Evolutionary conservation across 2,329 filamentous ascomycete species (phyloP).

Genomic region (Calonectria ilicicola): DNA sequence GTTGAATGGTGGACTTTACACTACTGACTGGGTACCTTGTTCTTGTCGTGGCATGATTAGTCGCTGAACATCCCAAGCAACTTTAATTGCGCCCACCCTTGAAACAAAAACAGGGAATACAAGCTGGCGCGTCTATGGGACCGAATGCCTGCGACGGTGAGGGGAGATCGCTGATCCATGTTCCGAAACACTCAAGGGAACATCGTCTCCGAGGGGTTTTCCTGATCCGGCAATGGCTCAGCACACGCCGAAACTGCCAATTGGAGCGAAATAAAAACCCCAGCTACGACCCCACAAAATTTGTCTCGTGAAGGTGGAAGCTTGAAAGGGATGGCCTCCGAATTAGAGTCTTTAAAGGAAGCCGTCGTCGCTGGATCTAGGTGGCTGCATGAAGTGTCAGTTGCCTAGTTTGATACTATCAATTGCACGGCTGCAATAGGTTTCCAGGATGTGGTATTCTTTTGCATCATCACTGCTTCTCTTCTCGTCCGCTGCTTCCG

Average conservation of each 20-base stretch:
- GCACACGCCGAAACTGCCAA: background rate
- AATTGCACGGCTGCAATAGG: background rate
- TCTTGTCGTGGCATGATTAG: background rate
- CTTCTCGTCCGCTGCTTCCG: slow-evolving; percentile 42
- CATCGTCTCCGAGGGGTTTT: background rate
- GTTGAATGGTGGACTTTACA: background rate
- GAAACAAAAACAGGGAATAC: background rate
- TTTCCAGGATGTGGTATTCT: slow-evolving; percentile 31
- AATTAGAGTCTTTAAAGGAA: background rate
- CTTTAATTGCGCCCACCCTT: background rate
- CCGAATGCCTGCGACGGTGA: background rate
- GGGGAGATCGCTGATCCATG: slow-evolving; percentile 2
- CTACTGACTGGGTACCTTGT: background rate
- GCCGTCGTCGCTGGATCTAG: background rate
- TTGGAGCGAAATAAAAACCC: slow-evolving; percentile 22
- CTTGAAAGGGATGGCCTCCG: background rate
- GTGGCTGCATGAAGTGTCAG: background rate
- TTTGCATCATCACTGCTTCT: slow-evolving; percentile 22
- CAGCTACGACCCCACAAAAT: background rate
- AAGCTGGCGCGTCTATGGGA: background rate
- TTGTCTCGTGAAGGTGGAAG: background rate
- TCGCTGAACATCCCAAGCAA: background rate
- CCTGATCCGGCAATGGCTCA: background rate
- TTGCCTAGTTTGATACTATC: background rate
- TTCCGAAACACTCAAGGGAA: slow-evolving; percentile 1